Base-by-base conservation (phyloP, 1,139 yeast genomes). In the Kodamaea suecica region DNA sequence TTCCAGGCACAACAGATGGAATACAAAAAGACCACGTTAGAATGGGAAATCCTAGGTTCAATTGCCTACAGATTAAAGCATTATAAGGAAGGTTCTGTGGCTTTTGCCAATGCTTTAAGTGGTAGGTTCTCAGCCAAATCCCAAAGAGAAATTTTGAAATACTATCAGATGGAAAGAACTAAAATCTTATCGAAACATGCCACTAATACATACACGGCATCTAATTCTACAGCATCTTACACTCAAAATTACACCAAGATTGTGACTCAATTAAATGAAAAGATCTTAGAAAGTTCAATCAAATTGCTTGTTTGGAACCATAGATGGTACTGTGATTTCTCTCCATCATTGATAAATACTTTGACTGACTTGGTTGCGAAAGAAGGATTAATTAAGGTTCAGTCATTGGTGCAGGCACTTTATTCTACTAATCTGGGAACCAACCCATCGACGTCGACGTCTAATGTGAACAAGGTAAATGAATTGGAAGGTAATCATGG, bases 321-420 rank as follows among this genome's bases (percentile, higher is more conserved):
- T 60, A 78, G 98, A 55, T 94, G 98, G 98, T 94, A 92, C 61
- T 76, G 80, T 44, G 96, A 90, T 47, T 90, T 88, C 51, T 81
- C 95, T 7, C 86, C 94, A 17, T 67, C 70, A 31, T 66, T 87
- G 38, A 56, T 81, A 14, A 59, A 64, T 23, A 67, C 78, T 1
- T 61, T 88, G 38, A 66, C 77, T 27, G 76, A 71, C 36, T 66
- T 86, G 42, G 80, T 86, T 20, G 78, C 78, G 19, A 82, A 80
- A 49, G 88, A 85, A 50, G 96, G 96, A 0, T 62, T 83, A 29
- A 78, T 84, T 30, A 86, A 84, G 59, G 77, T 87, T 23, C 80
- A 78, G 45, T 82, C 82, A 47, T 80, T 83, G 49, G 77, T 86
- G n/a, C 78, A 78, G 39, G 94, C 92, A 5, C 72, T 77, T 34